Percentiles rank a stretch among this genome's conserved stretches.
Evolutionary conservation across 306 rosid species (phyloP).

Genomic region (Hylodesmum podocarpum): DNA sequence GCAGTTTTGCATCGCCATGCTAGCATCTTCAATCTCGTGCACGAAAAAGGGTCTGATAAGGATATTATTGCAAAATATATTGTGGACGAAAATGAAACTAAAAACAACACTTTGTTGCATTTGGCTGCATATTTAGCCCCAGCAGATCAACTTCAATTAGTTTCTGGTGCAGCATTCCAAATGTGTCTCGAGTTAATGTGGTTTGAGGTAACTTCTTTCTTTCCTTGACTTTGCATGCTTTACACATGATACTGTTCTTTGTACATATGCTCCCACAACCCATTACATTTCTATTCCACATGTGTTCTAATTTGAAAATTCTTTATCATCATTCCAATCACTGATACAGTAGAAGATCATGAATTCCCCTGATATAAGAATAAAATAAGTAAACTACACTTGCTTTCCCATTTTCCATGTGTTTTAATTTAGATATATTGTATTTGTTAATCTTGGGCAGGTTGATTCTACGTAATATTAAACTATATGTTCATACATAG

Average conservation of each 20-base stretch:
- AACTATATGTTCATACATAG: no score
- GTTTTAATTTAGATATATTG: no score
- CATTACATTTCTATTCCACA: neutral
- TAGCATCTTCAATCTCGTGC: slow-evolving; percentile 37
- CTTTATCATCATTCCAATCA: no score
- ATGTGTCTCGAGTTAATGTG: slow-evolving; percentile 38
- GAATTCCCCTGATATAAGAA: no score
- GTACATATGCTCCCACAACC: neutral
- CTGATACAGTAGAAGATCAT: no score
- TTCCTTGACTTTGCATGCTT: neutral
- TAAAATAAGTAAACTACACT: no score
- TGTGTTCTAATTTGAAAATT: no score
- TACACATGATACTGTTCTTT: neutral
- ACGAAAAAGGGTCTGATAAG: slow-evolving; percentile 4
- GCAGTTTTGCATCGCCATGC: slow-evolving; percentile 42
- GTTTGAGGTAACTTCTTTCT: slow-evolving; percentile 35
- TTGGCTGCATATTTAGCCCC: slow-evolving; percentile 46
- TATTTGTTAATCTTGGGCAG: no score
- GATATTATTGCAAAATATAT: slow-evolving; percentile 16
- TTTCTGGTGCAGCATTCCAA: slow-evolving; percentile 46
- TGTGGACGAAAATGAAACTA: neutral
- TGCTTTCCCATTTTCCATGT: no score
- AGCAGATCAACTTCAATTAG: slow-evolving; percentile 19
- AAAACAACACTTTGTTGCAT: slow-evolving; percentile 28
- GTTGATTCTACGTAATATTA: no score